A percentile compares a stretch with the other conserved stretches of the same genome.
Conservation (phyloP, 192 early-diverging fungal genomes). For the Backusella tarrabulga region DNA sequence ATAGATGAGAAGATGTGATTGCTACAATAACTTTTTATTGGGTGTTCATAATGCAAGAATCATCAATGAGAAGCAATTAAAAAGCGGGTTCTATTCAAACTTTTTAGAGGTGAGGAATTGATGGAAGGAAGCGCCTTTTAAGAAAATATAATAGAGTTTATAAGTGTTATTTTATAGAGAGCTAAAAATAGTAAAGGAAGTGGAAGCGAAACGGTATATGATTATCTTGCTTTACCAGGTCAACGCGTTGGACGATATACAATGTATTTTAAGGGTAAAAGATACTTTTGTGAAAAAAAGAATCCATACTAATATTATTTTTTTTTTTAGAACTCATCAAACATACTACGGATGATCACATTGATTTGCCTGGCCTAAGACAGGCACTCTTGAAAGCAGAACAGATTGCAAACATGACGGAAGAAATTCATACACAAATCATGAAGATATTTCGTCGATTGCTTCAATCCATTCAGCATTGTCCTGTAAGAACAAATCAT, state of each 20-base stretch:
- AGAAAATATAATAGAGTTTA: not conserved
- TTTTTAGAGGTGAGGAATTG: slow-evolving; percentile 17
- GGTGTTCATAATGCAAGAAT: slow-evolving; percentile 32
- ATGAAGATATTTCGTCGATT: slow-evolving; percentile 35
- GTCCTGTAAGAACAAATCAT: slow-evolving; percentile 22
- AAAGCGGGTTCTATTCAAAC: slow-evolving; percentile 15
- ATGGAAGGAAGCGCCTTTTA: not conserved
- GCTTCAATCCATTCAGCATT: slow-evolving; percentile 25
- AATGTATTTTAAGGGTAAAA: slow-evolving; percentile 22
- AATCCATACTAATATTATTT: too few relatives aligned
- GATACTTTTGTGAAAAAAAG: too few relatives aligned
- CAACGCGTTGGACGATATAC: slow-evolving; percentile 34
- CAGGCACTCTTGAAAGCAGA: slow-evolving; percentile 22
- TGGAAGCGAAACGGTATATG: slow-evolving; percentile 48
- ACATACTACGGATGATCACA: slow-evolving; percentile 18
- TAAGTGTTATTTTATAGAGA: slow-evolving; percentile 9
- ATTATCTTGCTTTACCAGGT: slow-evolving; percentile 30
- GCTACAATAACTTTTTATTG: slow-evolving; percentile 60
- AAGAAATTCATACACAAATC: slow-evolving; percentile 31
- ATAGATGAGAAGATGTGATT: slow-evolving; percentile 56
- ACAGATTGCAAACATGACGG: slow-evolving; percentile 34
- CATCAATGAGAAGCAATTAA: slow-evolving; percentile 26
- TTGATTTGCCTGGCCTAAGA: slow-evolving; percentile 17
- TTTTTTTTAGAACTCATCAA: slow-evolving; percentile 19
- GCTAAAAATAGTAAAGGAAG: slow-evolving; percentile 51